Percentiles rank a stretch among this genome's conserved stretches.
phyloP scores from a whole-genome alignment of 208 protist species.

The Acanthamoeba lenticulata region DNA sequence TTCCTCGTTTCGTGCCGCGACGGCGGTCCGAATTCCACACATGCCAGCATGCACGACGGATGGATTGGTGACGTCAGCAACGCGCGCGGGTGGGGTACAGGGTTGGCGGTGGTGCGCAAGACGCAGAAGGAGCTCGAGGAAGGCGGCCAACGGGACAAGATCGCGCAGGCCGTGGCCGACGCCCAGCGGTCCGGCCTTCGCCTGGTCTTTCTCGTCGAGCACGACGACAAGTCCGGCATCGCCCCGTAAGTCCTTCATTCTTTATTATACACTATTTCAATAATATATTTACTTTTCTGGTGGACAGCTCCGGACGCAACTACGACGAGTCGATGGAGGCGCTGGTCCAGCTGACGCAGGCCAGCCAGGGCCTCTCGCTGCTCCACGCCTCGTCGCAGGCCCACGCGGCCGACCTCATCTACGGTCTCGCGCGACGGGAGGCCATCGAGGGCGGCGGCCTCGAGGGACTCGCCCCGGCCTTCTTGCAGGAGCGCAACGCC shows the following conservation, averaged over 20 bases:
- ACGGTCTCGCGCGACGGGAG: not conserved
- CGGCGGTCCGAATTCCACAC: not conserved
- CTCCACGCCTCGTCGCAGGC: constrained; percentile 21
- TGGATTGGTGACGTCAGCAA: not conserved
- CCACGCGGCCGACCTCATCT: constrained; percentile 38
- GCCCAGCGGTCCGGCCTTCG: not conserved
- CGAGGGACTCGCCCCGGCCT: not conserved
- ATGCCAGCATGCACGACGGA: not conserved
- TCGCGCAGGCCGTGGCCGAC: not conserved
- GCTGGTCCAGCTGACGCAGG: constrained; percentile 22
- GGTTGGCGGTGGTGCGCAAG: constrained; percentile 11
- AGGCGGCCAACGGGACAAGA: not conserved
- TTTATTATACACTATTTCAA: not conserved
- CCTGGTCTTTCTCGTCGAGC: constrained; percentile 35
- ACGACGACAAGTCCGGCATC: constrained; percentile 20
- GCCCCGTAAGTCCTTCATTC: not conserved
- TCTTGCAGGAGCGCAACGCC: not conserved
- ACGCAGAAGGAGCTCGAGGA: constrained; percentile 43
- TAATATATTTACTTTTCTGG: not conserved
- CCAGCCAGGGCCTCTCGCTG: not conserved
- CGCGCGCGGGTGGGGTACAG: not conserved
- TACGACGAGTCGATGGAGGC: constrained; percentile 46
- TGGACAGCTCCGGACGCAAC: not conserved
- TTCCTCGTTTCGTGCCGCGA: not conserved
- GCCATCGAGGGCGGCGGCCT: not conserved